Base-by-base conservation (phyloP, 495 filamentous ascomycete genomes). In the Hypoxylon subgilvum region DNA sequence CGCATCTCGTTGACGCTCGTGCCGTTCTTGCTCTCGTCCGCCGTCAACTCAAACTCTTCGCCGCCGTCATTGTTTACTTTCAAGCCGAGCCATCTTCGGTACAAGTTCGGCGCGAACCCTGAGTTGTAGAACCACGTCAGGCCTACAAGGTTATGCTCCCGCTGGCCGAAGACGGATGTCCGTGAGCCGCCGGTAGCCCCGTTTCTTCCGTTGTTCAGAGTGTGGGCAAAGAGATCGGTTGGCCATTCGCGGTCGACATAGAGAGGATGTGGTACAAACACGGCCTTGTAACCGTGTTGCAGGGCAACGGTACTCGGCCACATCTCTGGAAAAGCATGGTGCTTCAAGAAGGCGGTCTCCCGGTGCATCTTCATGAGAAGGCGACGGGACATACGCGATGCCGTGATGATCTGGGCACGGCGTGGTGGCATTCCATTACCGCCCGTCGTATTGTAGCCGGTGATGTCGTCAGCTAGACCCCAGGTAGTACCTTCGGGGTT, bases 111-210 rank as follows among this genome's bases (percentile, higher is more conserved):
- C 17, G 89, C 83, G 63, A 95, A 96, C 0, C 88, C 88, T 2
- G 91, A 89, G 64, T 96, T 89, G 69, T 96, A 97, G 71, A 93
- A 97, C 94, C 94, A 98, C 10, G 86, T 96, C 32, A 88, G 85
- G 1, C 94, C 92, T 32, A 74, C 72, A 70, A 97, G 89, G 67
- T 96, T 97, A 65, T 97, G 91, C 70, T 97, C 92, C 16, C 88
- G 79, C 40, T 92, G 88, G 22, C 92, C 86, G 65, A 91, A 97
- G 3, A 96, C 84, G 6, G 82, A 84, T 0, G 86, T 85, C 30
- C 89, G 77, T 1, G 86, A 81, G 16, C 90, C 91, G 13, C 82
- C 82, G 1, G 83, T 83, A 0, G 89, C 89, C 23, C 91, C 91
- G 67, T 96, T 91, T 12, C 82, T 79, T 21, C 92, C 93, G 19